Conservation (phyloP, 768 basidiomycete genomes). For the Suillus occidentalis region DNA sequence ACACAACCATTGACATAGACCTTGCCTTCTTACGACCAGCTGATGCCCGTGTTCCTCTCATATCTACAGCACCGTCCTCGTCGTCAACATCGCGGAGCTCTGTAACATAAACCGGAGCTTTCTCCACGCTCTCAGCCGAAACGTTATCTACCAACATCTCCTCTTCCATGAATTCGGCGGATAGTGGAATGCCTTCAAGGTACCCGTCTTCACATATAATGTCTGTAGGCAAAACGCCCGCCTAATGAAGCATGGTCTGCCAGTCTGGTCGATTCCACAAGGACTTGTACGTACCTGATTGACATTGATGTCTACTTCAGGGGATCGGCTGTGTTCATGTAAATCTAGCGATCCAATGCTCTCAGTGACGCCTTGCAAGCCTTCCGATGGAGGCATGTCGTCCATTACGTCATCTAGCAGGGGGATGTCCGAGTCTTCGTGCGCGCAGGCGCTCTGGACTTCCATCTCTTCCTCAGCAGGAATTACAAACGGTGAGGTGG, state of each 20-base stretch:
- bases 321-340: not conserved
- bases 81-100: not conserved
- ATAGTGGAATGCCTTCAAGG: not conserved
- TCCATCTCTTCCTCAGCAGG: not conserved
- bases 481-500: not conserved
- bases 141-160: not conserved
- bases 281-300: not conserved
- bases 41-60: not conserved
- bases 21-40: not conserved
- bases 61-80: not conserved
- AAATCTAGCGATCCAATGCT: conserved; percentile 2
- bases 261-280: not conserved
- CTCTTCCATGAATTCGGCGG: not conserved
- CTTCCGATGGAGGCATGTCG: not conserved
- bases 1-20: conserved; percentile 17
- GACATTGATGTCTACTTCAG: not conserved
- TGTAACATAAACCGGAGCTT: not conserved
- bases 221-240: not conserved
- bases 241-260: not conserved
- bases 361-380: not conserved
- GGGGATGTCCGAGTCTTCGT: not conserved
- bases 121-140: not conserved
- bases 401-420: not conserved
- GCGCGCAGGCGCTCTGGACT: not conserved
- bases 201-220: not conserved